Conservation (phyloP, 176 grass and related monocot species). For the Oryza meyeriana region DNA sequence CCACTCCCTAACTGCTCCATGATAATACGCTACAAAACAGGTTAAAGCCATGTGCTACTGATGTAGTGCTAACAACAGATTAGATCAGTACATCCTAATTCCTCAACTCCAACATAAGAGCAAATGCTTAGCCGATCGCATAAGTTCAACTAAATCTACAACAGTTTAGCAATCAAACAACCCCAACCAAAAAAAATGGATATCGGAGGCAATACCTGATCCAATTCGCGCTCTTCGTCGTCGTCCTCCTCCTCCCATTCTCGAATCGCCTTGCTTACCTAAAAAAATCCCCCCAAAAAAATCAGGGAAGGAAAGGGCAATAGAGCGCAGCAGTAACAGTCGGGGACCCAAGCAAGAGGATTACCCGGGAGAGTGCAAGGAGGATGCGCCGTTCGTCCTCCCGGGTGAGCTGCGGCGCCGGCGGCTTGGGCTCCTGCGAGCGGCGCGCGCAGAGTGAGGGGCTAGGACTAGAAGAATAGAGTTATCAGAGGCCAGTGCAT, state of each 20-base stretch:
- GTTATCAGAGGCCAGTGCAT: background rate
- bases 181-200: background rate
- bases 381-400: constrained; percentile 65
- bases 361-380: constrained; percentile 54
- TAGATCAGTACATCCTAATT: background rate
- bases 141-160: background rate
- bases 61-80: background rate
- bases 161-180: background rate
- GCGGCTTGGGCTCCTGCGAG: constrained; percentile 40
- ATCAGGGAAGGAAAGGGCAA: background rate
- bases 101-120: background rate
- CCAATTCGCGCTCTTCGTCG: background rate
- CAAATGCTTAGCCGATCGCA: background rate
- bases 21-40: background rate
- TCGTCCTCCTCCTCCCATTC: constrained; percentile 28
- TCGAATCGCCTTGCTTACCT: constrained; percentile 47
- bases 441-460: constrained; percentile 15
- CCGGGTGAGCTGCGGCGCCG: constrained; percentile 6
- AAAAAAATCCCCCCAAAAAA: constrained; percentile 27
- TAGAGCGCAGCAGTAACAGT: background rate
- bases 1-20: background rate
- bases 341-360: background rate
- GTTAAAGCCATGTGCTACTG: background rate
- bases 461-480: background rate
- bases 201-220: constrained; percentile 14